Evolutionary conservation across 176 grass and related monocot species (phyloP), one percentile per base, ranked within the genome.

Genomic region (Dactylis glomerata): DNA sequence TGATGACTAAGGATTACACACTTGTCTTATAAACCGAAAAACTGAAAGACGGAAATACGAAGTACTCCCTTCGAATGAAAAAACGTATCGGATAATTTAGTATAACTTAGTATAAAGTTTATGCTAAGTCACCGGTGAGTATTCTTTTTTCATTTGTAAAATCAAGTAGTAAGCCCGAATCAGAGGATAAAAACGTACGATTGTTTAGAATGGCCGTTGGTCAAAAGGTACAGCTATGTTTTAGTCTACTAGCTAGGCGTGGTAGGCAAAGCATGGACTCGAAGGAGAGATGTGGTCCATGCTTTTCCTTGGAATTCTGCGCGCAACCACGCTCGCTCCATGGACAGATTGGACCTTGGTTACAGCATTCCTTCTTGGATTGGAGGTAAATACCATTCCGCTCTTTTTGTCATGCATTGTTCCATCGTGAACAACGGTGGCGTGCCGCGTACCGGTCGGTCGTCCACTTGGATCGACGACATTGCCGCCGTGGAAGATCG

Each of bases 301-400:
- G n/a, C 70, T 83, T 88, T 81, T 47, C 32, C 51, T 64, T 62
- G 54, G 40, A 83, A 50, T 55, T 16, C 72, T 17, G 62, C 72
- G 22, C 40, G 7, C 8, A 49, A 11, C 59, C 86, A 76, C 58
- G 85, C 68, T 49, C 54, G 17, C 17, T 7, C 19, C 16, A 0
- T 22, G 66, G 31, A 70, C 41, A 37, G 66, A 34, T 5, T 12
- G 62, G 24, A n/a, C 10, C 51, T 46, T 12, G 22, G 1, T 19
- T 28, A 28, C 24, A 26, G 23, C 23, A 58, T 58, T 27, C 56
- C 0, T 58, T 58, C 26, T 8, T 19, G 3, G 15, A 4, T 16
- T 17, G 15, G 46, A 49, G 46, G 15, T 41, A 36, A 36, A 3
- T 49, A 16, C n/a, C n/a, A n/a, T n/a, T n/a, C n/a, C n/a, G n/a